Evolutionary conservation across 441 rosid genomes (phyloP).

Genomic region (Biscutella auriculata): DNA sequence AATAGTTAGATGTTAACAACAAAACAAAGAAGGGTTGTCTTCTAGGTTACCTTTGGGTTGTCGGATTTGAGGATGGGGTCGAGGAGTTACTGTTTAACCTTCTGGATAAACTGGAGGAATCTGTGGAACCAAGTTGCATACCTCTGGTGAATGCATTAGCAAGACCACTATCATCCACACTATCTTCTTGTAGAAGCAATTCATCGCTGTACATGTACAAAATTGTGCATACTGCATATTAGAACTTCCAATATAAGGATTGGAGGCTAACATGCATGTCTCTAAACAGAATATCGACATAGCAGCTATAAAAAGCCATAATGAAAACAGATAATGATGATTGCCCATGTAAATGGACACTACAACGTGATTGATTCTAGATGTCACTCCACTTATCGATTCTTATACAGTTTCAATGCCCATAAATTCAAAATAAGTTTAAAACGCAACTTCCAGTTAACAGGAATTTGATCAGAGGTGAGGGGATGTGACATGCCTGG

Average conservation of each 20-base stretch:
- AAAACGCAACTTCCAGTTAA: conserved; percentile 1
- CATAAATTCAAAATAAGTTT: neutral
- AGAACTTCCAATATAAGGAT: neutral
- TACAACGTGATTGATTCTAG: neutral
- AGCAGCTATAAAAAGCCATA: neutral
- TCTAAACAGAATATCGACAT: neutral
- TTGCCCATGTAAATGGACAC: neutral
- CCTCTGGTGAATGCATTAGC: conserved; percentile 56
- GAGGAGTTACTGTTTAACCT: conserved; percentile 43
- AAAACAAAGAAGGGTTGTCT: conserved; percentile 1
- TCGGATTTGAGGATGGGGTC: conserved; percentile 36
- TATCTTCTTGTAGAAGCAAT: conserved; percentile 84
- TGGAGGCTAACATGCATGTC: neutral
- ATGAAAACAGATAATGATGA: neutral
- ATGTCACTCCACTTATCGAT: neutral
- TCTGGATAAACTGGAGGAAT: conserved; percentile 19
- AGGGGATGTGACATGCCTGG: neutral
- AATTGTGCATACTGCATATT: neutral
- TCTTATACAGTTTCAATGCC: neutral
- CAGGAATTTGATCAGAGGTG: neutral
- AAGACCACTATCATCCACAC: conserved; percentile 41
- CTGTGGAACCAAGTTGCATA: conserved; percentile 46
- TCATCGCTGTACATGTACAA: conserved; percentile 60
- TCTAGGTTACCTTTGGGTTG: conserved; percentile 50
- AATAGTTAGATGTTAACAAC: neutral